Base-by-base conservation (phyloP, 176 grass and related monocot genomes). In the Raddia distichophylla region DNA sequence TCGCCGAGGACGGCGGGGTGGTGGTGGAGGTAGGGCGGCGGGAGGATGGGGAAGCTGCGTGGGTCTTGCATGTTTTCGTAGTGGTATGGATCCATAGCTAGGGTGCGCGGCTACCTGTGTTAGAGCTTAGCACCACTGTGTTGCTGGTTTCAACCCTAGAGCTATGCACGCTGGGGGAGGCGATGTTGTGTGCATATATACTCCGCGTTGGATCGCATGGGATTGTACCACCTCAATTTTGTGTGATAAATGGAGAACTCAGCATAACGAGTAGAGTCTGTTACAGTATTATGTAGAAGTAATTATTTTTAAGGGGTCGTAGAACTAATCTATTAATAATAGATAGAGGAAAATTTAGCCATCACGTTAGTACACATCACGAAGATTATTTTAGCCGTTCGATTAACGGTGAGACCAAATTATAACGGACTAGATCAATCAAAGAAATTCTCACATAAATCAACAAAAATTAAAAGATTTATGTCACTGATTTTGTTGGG, bases 31-130 rank as follows among this genome's bases (percentile, higher is more conserved):
- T 82, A 62, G 15, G 79, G 67, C 83, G 82, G 83, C 67, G 67
- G 79, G 73, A 68, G 79, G 60, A 69, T 19, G 79, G 88, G 79
- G 60, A 79, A 79, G 79, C 79, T 59, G 72, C 59, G 87, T 79
- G 88, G 73, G 67, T 90, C 88, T 15, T 86, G 69, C 79, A 86
- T 79, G 74, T 34, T 54, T 45, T 82, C 78, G 74, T 86, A 82
- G 60, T 83, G 79, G 66, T 86, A 86, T 61, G 88, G 88, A 78
- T 90, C 88, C 88, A 90, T 86, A 48, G 71, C 47, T 85, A 85
- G 76, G 76, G 62, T 72, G 75, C 69, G 35, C 13, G 12, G 81
- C 76, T 76, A 80, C 66, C 33, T 72, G 72, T 16, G 65, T 55
- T 57, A 52, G 37, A 0, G 4, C 37, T 40, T 40, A 40, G 37